These are phyloP conservation scores for Aspergillus bridgeri DNA, from an alignment of 495 filamentous ascomycete species.

Conservation along the genomic window DNA sequence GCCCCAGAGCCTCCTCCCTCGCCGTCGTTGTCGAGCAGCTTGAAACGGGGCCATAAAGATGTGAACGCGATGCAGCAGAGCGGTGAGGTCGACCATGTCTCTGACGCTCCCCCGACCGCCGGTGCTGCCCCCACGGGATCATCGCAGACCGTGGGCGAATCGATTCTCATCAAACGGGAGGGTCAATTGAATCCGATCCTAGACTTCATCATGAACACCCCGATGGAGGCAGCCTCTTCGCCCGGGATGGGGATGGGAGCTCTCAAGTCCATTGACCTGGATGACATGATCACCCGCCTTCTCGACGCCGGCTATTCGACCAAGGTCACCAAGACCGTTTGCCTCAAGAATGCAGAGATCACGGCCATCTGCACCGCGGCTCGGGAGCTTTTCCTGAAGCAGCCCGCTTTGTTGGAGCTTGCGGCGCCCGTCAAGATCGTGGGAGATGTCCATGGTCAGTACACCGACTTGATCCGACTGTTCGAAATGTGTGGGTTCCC, in stretches of 20 bases:
- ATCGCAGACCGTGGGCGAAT: conserved; percentile 50
- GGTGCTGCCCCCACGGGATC: conserved; percentile 40
- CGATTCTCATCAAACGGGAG: conserved; percentile 75
- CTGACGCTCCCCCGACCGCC: conserved; percentile 83
- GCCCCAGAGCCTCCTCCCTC: conserved; percentile 80
- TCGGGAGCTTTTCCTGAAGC: conserved; percentile 83
- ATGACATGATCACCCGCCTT: conserved; percentile 94
- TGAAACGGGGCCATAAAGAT: conserved; percentile 73
- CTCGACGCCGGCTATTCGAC: conserved; percentile 93
- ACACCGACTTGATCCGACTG: conserved; percentile 93
- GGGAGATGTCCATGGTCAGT: conserved; percentile 97
- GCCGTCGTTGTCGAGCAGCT: conserved; percentile 74
- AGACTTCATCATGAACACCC: conserved; percentile 44
- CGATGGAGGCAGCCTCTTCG: conserved; percentile 34
- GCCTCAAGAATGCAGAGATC: conserved; percentile 96
- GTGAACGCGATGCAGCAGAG: conserved; percentile 75
- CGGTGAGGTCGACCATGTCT: conserved; percentile 92
- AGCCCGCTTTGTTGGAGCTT: conserved; percentile 88
- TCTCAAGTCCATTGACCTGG: conserved; percentile 86
- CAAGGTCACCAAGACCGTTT: conserved; percentile 96
- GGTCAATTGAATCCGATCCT: conserved; percentile 63
- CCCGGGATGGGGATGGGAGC: conserved; percentile 58
- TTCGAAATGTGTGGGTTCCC: conserved; percentile 99
- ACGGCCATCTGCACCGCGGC: conserved; percentile 84
- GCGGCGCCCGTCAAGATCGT: conserved; percentile 98